These are phyloP conservation scores for Nepenthes alata DNA, from an alignment of 179 eudicot genomes.

Conservation along the genomic window DNA sequence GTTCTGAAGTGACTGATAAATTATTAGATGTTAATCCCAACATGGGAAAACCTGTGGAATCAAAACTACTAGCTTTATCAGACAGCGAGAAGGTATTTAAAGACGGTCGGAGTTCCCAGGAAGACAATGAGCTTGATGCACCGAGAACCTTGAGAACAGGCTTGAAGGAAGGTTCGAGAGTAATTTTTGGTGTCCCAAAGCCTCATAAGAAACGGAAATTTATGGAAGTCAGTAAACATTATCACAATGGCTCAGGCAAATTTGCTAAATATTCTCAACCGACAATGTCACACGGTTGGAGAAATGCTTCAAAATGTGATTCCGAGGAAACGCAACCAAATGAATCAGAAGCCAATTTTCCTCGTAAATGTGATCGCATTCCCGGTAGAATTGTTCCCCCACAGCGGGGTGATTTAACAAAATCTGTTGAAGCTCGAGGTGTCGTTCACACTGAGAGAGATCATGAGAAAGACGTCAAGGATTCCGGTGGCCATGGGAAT, in stretches of 20 bases:
- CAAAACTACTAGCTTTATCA: conserved; percentile 35
- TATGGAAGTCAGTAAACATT: conserved; percentile 95
- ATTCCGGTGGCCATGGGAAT: conserved; percentile 33
- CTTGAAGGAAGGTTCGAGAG: conserved; percentile 58
- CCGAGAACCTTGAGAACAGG: conserved; percentile 53
- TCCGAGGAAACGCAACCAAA: conserved; percentile 43
- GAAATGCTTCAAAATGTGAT: conserved; percentile 31
- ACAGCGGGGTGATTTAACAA: conserved; percentile 24
- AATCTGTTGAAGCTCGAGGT: conserved; percentile 15
- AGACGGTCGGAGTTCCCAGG: conserved; percentile 46
- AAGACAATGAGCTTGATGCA: conserved; percentile 30
- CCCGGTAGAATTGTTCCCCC: conserved; percentile 28
- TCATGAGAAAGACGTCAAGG: conserved; percentile 17
- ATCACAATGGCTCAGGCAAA: conserved; percentile 37
- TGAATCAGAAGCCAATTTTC: conserved; percentile 32
- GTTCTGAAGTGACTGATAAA: conserved; percentile 23
- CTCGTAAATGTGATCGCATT: conserved; percentile 32
- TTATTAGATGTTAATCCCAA: conserved; percentile 16
- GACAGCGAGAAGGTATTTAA: conserved; percentile 49
- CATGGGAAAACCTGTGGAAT: conserved; percentile 26
- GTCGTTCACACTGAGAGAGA: conserved; percentile 9
- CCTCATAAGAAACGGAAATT: conserved; percentile 90
- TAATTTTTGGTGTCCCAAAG: conserved; percentile 79
- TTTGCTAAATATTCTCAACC: conserved; percentile 46
- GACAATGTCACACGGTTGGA: conserved; percentile 52